Percentiles rank a stretch among this genome's conserved stretches.
These are phyloP conservation scores for Magnaporthiopsis incrustans DNA, from an alignment of 2,329 filamentous ascomycete species.

Conservation along the genomic window DNA sequence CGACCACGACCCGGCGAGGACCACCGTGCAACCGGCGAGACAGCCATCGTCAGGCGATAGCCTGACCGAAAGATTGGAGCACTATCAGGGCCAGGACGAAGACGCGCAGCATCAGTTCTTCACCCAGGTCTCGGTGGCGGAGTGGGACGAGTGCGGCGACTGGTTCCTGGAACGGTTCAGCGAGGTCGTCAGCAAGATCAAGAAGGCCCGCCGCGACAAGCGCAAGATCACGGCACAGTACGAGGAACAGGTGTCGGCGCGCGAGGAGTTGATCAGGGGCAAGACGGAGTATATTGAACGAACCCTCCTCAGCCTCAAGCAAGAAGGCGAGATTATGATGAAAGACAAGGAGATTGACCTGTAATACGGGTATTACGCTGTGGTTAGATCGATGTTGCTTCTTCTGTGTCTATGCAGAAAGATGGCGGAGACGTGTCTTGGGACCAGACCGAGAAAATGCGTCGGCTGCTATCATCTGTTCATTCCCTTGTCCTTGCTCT, in stretches of 20 bases:
- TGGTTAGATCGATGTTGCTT: no score
- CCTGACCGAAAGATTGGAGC: constrained; percentile 39
- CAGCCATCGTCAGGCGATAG: constrained; percentile 27
- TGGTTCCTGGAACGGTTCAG: constrained; percentile 51
- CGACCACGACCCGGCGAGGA: constrained; percentile 46
- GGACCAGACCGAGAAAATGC: no score
- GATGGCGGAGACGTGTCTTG: background rate
- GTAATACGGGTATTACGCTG: constrained; percentile 8
- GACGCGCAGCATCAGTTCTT: constrained; percentile 39
- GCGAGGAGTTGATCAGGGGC: constrained; percentile 45
- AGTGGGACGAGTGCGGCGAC: constrained; percentile 53
- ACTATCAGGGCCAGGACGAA: constrained; percentile 38
- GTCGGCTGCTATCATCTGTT: no score
- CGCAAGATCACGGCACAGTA: constrained; percentile 41
- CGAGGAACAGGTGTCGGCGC: constrained; percentile 45
- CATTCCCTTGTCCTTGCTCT: no score
- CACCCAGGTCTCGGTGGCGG: constrained; percentile 41
- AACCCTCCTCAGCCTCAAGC: constrained; percentile 46
- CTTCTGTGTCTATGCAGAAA: no score
- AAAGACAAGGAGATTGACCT: constrained; percentile 30
- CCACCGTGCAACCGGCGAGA: constrained; percentile 24
- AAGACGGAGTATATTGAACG: constrained; percentile 46
- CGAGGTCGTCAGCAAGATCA: constrained; percentile 38
- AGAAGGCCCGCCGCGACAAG: constrained; percentile 40
- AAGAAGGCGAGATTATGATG: constrained; percentile 50